These are phyloP conservation scores for Fraxinus americana DNA, from an alignment of 257 asterid species.

Conservation along the genomic window DNA sequence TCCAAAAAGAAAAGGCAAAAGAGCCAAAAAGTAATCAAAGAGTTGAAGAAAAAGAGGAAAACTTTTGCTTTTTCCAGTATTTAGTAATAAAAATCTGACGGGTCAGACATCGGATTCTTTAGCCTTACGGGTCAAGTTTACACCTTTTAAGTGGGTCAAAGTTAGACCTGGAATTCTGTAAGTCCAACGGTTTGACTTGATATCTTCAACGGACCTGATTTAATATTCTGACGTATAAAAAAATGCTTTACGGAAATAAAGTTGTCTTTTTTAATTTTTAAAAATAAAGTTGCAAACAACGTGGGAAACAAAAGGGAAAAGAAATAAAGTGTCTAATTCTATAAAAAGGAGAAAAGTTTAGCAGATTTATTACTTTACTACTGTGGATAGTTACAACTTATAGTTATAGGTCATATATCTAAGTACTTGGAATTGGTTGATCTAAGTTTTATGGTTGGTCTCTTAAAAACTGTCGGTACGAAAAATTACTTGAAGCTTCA, in stretches of 20 bases:
- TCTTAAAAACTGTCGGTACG: too few relatives aligned
- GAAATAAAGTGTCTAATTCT: not conserved
- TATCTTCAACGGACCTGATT: not conserved
- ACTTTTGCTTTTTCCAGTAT: not conserved
- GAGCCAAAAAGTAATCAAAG: not conserved
- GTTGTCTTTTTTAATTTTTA: not conserved
- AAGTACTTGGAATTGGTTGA: too few relatives aligned
- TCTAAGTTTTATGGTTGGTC: too few relatives aligned
- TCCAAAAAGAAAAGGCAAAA: constrained; percentile 7
- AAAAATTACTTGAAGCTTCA: too few relatives aligned
- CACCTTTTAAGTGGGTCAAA: constrained; percentile 2
- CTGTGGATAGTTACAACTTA: not conserved
- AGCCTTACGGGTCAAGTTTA: not conserved
- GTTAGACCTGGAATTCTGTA: not conserved
- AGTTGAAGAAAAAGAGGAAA: constrained; percentile 2
- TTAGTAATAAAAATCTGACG: not conserved
- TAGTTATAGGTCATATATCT: too few relatives aligned
- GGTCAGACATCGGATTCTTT: not conserved
- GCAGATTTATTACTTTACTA: not conserved
- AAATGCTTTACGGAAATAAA: not conserved
- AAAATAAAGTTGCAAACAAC: not conserved
- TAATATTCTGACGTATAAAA: not conserved
- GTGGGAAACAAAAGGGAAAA: constrained; percentile 2
- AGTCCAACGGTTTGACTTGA: not conserved
- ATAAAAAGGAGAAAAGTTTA: not conserved